Evolutionary conservation across 2,329 filamentous ascomycete genomes (phyloP).

Genomic region (Domatiomyces globalis): DNA sequence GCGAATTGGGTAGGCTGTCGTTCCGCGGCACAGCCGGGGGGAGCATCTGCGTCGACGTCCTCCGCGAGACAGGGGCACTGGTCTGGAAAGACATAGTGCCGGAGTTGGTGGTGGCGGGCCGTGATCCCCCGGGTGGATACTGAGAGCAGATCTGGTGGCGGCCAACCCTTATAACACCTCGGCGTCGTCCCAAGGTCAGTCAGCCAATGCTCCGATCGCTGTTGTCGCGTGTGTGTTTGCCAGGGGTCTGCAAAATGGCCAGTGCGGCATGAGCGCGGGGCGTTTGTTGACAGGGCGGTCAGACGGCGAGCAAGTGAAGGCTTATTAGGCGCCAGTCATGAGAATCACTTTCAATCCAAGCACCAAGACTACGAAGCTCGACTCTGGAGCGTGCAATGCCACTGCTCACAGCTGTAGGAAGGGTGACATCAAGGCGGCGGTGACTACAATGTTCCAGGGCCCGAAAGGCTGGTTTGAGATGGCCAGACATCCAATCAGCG

Average conservation of each 20-base stretch:
- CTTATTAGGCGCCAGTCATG: not conserved
- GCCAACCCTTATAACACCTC: too few relatives aligned
- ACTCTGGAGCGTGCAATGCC: too few relatives aligned
- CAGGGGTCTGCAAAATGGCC: too few relatives aligned
- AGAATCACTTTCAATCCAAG: not conserved
- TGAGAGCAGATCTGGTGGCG: too few relatives aligned
- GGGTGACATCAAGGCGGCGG: too few relatives aligned
- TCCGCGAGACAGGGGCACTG: conserved; percentile 25
- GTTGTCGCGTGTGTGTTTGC: too few relatives aligned
- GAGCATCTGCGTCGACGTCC: conserved; percentile 35
- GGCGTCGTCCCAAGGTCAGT: too few relatives aligned
- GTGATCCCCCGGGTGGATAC: not conserved
- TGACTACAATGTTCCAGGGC: too few relatives aligned
- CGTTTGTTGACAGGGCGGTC: too few relatives aligned
- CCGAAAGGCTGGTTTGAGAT: not conserved
- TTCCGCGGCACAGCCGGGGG: conserved; percentile 25
- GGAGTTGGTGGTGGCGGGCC: not conserved
- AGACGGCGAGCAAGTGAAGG: not conserved
- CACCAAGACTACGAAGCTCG: too few relatives aligned
- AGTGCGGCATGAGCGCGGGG: too few relatives aligned
- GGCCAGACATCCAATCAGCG: not conserved
- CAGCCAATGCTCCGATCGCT: too few relatives aligned
- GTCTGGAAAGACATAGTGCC: not conserved
- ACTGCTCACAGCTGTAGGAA: not conserved
- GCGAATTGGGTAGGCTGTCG: conserved; percentile 19